Percentiles rank a stretch among this genome's conserved stretches.
These are phyloP conservation scores for Trebouxia sp. DNA, from an alignment of 139 green algal genomes.

Conservation along the genomic window DNA sequence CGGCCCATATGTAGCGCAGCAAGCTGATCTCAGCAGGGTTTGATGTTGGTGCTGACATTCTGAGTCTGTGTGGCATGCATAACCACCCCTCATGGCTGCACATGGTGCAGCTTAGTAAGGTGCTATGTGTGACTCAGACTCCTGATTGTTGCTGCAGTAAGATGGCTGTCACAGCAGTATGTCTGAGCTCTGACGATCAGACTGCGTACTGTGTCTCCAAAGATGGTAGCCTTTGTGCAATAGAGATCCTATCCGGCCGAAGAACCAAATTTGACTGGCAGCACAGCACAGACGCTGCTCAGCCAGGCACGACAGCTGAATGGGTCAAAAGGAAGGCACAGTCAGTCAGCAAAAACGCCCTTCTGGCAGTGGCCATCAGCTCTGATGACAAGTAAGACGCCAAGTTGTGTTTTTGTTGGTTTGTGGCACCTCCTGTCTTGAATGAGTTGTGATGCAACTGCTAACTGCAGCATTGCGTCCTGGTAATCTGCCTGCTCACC, in stretches of 20 bases:
- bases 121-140: neutral
- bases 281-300: neutral
- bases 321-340: slow-evolving; percentile 29
- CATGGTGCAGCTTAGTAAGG: too few species aligned
- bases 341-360: slow-evolving; percentile 35
- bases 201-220: slow-evolving; percentile 79
- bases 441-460: too few species aligned
- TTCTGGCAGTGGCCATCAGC: slow-evolving; percentile 75
- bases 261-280: slow-evolving; percentile 25
- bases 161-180: slow-evolving; percentile 70
- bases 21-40: too few species aligned
- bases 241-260: slow-evolving; percentile 76
- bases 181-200: slow-evolving; percentile 71
- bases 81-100: too few species aligned
- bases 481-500: too few species aligned
- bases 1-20: too few species aligned
- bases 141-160: slow-evolving; percentile 30
- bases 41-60: too few species aligned
- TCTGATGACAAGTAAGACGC: slow-evolving; percentile 65
- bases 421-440: too few species aligned
- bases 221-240: slow-evolving; percentile 72
- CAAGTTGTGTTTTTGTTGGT: too few species aligned
- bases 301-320: slow-evolving; percentile 15
- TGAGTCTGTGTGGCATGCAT: too few species aligned
- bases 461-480: too few species aligned